Conservation (phyloP, 768 basidiomycete genomes). For the Termitomyces heimii region DNA sequence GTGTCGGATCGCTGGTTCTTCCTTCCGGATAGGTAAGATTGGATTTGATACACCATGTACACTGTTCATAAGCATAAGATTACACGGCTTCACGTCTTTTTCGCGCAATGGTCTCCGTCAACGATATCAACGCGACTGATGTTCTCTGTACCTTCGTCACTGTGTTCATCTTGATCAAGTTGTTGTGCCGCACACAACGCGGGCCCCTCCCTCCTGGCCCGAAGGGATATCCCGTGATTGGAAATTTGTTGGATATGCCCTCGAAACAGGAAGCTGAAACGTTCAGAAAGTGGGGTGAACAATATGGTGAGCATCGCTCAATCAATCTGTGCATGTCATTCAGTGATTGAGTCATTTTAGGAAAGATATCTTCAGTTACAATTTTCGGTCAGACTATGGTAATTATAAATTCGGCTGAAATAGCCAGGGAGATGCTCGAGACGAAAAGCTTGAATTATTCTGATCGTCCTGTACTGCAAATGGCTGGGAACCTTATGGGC, state of each 20-base stretch:
- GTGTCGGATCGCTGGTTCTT: too few relatives aligned
- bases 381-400: constrained; percentile 54
- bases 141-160: constrained; percentile 25
- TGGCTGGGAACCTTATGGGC: constrained; percentile 49
- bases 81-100: not conserved
- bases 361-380: constrained; percentile 55
- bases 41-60: too few relatives aligned
- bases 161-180: constrained; percentile 25
- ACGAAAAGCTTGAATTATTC: constrained; percentile 54
- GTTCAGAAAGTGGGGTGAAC: constrained; percentile 3
- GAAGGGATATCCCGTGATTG: constrained; percentile 4
- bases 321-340: not conserved
- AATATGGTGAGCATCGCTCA: not conserved
- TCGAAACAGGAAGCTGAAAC: not conserved
- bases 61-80: too few relatives aligned
- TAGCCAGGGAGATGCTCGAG: constrained; percentile 53
- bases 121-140: constrained; percentile 9
- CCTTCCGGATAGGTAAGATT: too few relatives aligned
- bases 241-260: constrained; percentile 5
- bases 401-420: constrained; percentile 43
- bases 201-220: constrained; percentile 5
- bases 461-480: constrained; percentile 50
- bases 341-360: constrained; percentile 21
- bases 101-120: not conserved
- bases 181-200: constrained; percentile 15